A percentile compares a stretch with the other conserved stretches of the same genome.
phyloP scores from a whole-genome alignment of 2,329 filamentous ascomycete species.

The Fusarium sp. region DNA sequence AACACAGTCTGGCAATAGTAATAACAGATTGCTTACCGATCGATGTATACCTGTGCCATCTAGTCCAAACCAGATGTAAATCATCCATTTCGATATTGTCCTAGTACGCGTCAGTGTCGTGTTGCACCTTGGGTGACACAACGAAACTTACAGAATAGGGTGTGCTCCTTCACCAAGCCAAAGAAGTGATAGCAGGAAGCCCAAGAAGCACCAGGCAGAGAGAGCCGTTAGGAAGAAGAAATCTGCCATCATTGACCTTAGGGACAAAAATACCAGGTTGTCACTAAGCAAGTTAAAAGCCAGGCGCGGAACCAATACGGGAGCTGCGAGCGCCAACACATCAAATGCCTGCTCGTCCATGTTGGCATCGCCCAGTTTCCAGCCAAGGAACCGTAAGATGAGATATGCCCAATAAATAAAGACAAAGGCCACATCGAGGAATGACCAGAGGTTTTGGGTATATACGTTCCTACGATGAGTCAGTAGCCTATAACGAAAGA shows the following conservation, averaged over 20 bases:
- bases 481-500: neutral
- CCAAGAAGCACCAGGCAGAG: constrained; percentile 84
- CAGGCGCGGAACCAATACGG: constrained; percentile 79
- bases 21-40: constrained; percentile 55
- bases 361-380: constrained; percentile 57
- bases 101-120: constrained; percentile 46
- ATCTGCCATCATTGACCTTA: constrained; percentile 86
- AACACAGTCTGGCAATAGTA: neutral
- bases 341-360: constrained; percentile 76
- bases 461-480: constrained; percentile 73
- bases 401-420: constrained; percentile 77
- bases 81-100: constrained; percentile 89
- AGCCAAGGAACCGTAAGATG: constrained; percentile 73
- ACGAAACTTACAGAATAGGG: constrained; percentile 61
- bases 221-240: constrained; percentile 82
- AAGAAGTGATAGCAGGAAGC: constrained; percentile 81
- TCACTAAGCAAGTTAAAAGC: constrained; percentile 87
- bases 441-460: constrained; percentile 89
- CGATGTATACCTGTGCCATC: constrained; percentile 74
- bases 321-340: constrained; percentile 81
- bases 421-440: constrained; percentile 84
- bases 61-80: constrained; percentile 92
- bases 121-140: neutral
- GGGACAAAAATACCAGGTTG: constrained; percentile 83
- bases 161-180: constrained; percentile 78